These are phyloP conservation scores for Piromyces sp. DNA, from an alignment of 192 early-diverging fungal genomes.

Conservation along the genomic window DNA sequence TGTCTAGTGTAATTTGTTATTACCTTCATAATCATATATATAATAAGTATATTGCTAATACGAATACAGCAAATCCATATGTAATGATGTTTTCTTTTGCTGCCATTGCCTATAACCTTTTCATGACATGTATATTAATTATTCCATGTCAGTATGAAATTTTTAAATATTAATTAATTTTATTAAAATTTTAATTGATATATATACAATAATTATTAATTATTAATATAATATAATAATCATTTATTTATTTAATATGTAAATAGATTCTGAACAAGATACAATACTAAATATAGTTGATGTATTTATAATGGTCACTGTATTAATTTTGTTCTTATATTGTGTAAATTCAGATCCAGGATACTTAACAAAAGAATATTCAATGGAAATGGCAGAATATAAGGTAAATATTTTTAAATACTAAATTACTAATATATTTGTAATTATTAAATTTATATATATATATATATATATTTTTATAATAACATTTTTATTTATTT, in stretches of 20 bases:
- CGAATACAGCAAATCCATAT: not conserved
- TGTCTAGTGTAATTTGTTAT: not conserved
- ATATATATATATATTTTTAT: not conserved
- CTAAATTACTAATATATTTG: no score
- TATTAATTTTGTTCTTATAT: not conserved
- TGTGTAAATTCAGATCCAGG: not conserved
- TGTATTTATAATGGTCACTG: not conserved
- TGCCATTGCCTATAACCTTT: not conserved
- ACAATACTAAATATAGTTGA: not conserved
- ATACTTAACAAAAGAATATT: not conserved
- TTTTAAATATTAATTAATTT: no score
- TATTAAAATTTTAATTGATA: no score
- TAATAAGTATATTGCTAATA: not conserved
- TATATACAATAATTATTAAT: no score
- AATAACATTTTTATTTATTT: not conserved
- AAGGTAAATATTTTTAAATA: no score
- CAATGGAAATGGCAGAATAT: not conserved
- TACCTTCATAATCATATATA: not conserved
- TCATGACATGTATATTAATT: not conserved
- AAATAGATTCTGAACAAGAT: not conserved
- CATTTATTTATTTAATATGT: no score
- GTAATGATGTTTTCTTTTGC: not conserved
- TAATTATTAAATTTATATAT: not conserved
- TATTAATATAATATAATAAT: no score
- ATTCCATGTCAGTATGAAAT: not conserved